Conservation (phyloP, 108 stramenopile species). For the Discostella stelligeroides region DNA sequence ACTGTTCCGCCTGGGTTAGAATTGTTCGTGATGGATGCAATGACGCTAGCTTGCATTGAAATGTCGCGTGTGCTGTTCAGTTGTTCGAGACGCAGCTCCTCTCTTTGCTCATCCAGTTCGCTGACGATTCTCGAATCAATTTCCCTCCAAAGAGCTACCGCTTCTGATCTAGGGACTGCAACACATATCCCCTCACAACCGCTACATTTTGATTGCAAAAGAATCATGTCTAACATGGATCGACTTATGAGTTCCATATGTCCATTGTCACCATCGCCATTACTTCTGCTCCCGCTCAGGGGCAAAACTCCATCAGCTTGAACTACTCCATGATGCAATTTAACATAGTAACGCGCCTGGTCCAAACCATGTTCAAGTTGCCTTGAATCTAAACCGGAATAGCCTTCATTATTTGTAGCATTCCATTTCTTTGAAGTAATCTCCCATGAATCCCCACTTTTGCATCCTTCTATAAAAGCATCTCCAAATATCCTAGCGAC, state of each 20-base stretch:
- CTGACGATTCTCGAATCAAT: not conserved
- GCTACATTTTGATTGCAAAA: slow-evolving; percentile 3
- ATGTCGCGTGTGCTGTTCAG: not conserved
- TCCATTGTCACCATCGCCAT: not conserved
- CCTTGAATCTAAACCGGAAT: no score
- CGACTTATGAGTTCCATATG: not conserved
- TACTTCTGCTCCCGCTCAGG: not conserved
- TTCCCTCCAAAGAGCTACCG: not conserved
- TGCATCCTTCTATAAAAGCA: slow-evolving; percentile 3
- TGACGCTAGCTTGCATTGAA: not conserved
- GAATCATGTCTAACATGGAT: slow-evolving; percentile 11
- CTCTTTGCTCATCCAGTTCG: not conserved
- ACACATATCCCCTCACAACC: not conserved
- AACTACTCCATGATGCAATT: slow-evolving; percentile 9
- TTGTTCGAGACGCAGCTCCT: not conserved
- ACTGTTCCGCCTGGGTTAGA: not conserved
- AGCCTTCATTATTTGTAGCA: not conserved
- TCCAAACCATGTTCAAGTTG: no score
- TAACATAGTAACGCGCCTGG: no score
- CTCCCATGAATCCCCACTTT: not conserved
- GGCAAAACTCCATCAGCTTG: slow-evolving; percentile 15
- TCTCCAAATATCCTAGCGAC: slow-evolving; percentile 6
- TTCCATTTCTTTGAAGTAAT: not conserved
- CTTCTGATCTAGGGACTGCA: slow-evolving; percentile 4
- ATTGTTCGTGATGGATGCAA: not conserved